Evolutionary conservation across 345 rosid species (phyloP).

Genomic region (Salix brachista): DNA sequence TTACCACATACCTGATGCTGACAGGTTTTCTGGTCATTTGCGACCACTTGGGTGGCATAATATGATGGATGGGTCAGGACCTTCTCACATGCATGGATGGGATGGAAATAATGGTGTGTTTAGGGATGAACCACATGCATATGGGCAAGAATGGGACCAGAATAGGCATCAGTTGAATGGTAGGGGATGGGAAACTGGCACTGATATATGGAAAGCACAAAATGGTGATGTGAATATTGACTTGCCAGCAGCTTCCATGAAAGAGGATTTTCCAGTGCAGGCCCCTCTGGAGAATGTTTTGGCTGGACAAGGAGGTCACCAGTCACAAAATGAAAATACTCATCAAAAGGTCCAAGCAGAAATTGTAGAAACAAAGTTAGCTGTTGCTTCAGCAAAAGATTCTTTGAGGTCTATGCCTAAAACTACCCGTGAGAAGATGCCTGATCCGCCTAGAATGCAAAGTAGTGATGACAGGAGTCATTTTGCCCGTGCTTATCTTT

Average conservation of each 20-base stretch:
- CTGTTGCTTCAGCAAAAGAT: constrained; percentile 44
- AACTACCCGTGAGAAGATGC: constrained; percentile 26
- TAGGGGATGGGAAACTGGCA: constrained; percentile 72
- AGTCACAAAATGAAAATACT: constrained; percentile 36
- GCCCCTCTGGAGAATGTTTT: constrained; percentile 46
- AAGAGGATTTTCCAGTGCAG: constrained; percentile 54
- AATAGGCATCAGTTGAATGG: constrained; percentile 57
- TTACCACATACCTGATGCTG: constrained; percentile 73
- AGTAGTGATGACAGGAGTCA: constrained; percentile 23
- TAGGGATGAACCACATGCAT: constrained; percentile 77
- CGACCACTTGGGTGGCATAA: constrained; percentile 94
- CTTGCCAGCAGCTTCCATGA: constrained; percentile 47
- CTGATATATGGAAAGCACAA: constrained; percentile 77
- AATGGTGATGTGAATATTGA: constrained; percentile 60
- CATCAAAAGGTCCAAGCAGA: constrained; percentile 35
- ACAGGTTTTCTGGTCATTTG: constrained; percentile 74
- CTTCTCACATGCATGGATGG: constrained; percentile 86
- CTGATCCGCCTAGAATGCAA: constrained; percentile 36
- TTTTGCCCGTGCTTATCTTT: constrained; percentile 51
- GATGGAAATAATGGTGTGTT: constrained; percentile 68
- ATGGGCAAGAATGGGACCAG: constrained; percentile 85
- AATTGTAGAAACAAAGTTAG: constrained; percentile 42
- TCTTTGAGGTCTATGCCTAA: constrained; percentile 31
- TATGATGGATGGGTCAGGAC: constrained; percentile 75
- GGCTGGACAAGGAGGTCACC: constrained; percentile 41